Base-by-base conservation (phyloP, 1,284 basidiomycete genomes). In the Puccinia triticina region DNA sequence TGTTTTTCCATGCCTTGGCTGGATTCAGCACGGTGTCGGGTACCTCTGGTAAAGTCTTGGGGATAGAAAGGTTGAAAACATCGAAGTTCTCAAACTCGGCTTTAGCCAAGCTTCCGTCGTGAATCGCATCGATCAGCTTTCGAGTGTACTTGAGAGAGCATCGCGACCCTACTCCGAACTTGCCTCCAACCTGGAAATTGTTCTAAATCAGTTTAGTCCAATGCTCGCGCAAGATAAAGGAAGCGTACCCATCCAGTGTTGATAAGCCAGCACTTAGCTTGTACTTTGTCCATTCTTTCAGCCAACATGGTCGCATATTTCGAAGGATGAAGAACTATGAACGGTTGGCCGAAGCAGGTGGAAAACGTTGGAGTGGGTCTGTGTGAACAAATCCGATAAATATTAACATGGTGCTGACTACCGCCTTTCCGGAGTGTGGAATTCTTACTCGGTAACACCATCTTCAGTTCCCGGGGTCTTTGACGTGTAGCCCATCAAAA, bases 391-490 rank as follows among this genome's bases (percentile, higher is more conserved):
- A 18, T 12, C 23, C 59, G 67, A 67, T 23, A 26, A 40, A 11
- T 40, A 26, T 61, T 34, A 55, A 53, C 5, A 57, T 5, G n/a
- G 18, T 61, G 34, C 57, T 55, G 43, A 79, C 23, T 5, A 21
- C n/a, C 40, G 21, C 26, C 40, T 48, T 50, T 21, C 14, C 21
- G 14, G 64, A 77, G 43, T 66, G 53, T 80, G 59, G 4, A 16
- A 29, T 4, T 12, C 26, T 57, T 61, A 80, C 89, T 98, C 96
- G 82, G 96, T 91, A 71, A 99, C 93, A 88, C 97, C 96, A 87
- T 98, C 96, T 88, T 99, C 96, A 29, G 96, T 99, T 84, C 96
- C 96, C 29, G 96, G 96, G 3, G 94, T 96, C 90, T 94, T 94
- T 21, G 66, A 82, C 26, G 83, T 83, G 92, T 82, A 40, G 46